These are phyloP conservation scores for Kernera saxatilis DNA, from an alignment of 345 rosid species.

Conservation along the genomic window DNA sequence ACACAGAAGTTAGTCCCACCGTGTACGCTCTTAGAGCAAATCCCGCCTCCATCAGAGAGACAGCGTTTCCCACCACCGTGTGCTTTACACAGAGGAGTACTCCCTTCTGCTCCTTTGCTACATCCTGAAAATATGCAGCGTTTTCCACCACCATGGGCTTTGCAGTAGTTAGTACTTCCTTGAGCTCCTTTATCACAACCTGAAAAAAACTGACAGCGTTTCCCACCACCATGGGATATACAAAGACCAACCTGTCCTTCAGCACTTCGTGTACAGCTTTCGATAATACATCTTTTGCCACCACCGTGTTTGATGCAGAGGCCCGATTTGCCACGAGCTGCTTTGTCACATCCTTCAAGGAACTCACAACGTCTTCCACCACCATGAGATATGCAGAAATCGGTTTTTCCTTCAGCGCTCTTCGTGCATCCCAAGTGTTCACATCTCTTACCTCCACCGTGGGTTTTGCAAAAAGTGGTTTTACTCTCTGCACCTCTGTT, in stretches of 20 bases:
- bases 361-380: constrained; percentile 85
- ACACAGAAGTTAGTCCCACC: constrained; percentile 93
- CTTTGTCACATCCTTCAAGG: constrained; percentile 64
- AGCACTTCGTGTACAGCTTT: constrained; percentile 80
- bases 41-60: constrained; percentile 81
- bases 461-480: constrained; percentile 84
- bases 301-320: constrained; percentile 95
- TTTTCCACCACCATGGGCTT: constrained; percentile 95
- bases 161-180: constrained; percentile 79
- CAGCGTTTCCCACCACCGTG: constrained; percentile 98
- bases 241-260: constrained; percentile 93
- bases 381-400: constrained; percentile 87
- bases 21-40: constrained; percentile 89
- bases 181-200: constrained; percentile 86
- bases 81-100: constrained; percentile 88
- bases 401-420: constrained; percentile 92
- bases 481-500: constrained; percentile 84
- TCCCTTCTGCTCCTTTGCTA: constrained; percentile 93
- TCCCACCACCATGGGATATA: constrained; percentile 96
- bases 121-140: constrained; percentile 88
- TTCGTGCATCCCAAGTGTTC: constrained; percentile 87
- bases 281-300: constrained; percentile 77
- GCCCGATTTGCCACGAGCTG: constrained; percentile 88
- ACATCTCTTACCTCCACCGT: constrained; percentile 93
- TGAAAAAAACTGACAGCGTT: constrained; percentile 53